A percentile compares a stretch with the other conserved stretches of the same genome.
Conservation (phyloP, 1,284 basidiomycete genomes). For the Xerocomus amazonicus region DNA sequence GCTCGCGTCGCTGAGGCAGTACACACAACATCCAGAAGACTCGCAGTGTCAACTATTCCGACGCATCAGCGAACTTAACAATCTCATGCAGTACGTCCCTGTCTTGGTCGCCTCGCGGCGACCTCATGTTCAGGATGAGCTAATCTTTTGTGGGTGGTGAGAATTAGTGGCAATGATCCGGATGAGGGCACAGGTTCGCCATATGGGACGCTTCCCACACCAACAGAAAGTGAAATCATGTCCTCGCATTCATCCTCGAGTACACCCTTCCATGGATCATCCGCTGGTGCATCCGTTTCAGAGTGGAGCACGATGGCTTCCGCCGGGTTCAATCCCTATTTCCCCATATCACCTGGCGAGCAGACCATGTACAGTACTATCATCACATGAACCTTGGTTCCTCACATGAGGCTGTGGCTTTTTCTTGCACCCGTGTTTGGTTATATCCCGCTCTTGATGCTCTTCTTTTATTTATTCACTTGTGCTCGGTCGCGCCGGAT, state of each 20-base stretch:
- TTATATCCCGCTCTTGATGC: slow-evolving; percentile 16
- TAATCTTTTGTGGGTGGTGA: slow-evolving; percentile 27
- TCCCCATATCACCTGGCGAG: slow-evolving; percentile 49
- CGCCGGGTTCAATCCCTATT: slow-evolving; percentile 65
- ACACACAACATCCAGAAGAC: slow-evolving; percentile 53
- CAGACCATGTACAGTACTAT: slow-evolving; percentile 52
- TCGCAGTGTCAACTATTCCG: slow-evolving; percentile 54
- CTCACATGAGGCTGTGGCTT: neutral
- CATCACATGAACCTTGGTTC: slow-evolving; percentile 39
- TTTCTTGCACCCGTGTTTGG: neutral
- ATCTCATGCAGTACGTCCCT: slow-evolving; percentile 61
- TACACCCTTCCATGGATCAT: slow-evolving; percentile 40
- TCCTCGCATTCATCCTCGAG: slow-evolving; percentile 64
- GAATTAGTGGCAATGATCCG: slow-evolving; percentile 45
- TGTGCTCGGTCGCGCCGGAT: slow-evolving; percentile 31
- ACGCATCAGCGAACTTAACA: slow-evolving; percentile 59
- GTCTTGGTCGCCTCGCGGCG: slow-evolving; percentile 21
- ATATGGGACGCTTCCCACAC: slow-evolving; percentile 44
- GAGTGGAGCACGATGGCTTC: slow-evolving; percentile 59
- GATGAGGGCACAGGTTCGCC: slow-evolving; percentile 37
- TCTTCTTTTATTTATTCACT: slow-evolving; percentile 24
- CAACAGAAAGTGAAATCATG: slow-evolving; percentile 65
- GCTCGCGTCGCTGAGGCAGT: slow-evolving; percentile 54
- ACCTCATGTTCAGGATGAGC: slow-evolving; percentile 33
- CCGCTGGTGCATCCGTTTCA: slow-evolving; percentile 43